A percentile compares a stretch with the other conserved stretches of the same genome.
Evolutionary conservation across 2,329 filamentous ascomycete genomes (phyloP).

Genomic region (Plectosphaerella cucumerina): DNA sequence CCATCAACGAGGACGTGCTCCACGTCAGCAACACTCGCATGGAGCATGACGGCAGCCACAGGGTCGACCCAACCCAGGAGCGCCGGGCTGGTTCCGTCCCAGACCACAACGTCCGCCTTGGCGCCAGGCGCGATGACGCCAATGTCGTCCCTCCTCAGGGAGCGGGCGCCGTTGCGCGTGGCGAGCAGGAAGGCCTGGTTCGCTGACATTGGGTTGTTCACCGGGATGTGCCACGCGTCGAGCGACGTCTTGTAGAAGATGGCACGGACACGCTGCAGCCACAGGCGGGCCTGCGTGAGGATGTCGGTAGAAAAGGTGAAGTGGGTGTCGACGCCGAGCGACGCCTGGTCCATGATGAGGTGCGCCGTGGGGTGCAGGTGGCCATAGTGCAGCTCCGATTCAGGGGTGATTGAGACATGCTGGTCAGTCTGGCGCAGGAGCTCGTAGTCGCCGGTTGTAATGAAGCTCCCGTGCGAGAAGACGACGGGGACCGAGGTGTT

Average conservation of each 20-base stretch:
- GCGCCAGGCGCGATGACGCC: constrained; percentile 44
- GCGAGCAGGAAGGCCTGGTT: constrained; percentile 52
- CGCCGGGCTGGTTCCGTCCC: constrained; percentile 41
- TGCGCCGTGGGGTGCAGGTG: constrained; percentile 40
- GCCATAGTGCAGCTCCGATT: constrained; percentile 57
- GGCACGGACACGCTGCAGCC: constrained; percentile 42
- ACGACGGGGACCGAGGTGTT: constrained; percentile 42
- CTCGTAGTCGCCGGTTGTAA: constrained; percentile 31
- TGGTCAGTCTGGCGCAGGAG: constrained; percentile 46
- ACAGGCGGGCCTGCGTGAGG: constrained; percentile 48
- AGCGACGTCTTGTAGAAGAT: constrained; percentile 33
- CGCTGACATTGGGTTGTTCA: constrained; percentile 45
- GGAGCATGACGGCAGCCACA: constrained; percentile 51
- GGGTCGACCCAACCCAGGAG: constrained; percentile 53
- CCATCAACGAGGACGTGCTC: constrained; percentile 46
- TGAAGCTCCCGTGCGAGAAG: constrained; percentile 45
- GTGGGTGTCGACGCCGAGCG: constrained; percentile 51
- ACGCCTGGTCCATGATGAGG: constrained; percentile 42
- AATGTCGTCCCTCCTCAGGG: constrained; percentile 45
- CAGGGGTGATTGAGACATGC: constrained; percentile 53
- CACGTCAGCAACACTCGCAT: constrained; percentile 49
- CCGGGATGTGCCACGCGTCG: constrained; percentile 35
- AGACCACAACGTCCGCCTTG: constrained; percentile 51
- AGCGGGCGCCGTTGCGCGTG: constrained; percentile 47
- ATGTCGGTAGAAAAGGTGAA: constrained; percentile 48